Conservation (phyloP, 2,329 filamentous ascomycete species). For the Sclerotinia nivalis region DNA sequence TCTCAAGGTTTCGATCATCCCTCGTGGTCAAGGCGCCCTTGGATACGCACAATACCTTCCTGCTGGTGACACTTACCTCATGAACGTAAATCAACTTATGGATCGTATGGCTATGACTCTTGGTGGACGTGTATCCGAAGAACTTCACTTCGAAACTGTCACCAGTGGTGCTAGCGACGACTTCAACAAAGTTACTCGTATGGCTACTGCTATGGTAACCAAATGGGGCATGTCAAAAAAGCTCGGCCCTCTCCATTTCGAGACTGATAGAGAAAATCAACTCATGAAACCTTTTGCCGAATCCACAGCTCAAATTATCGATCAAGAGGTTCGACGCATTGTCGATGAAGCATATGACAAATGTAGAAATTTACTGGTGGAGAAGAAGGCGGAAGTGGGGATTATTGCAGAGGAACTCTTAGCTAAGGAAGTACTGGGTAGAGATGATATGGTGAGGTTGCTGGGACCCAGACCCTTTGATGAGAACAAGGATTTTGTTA, state of each 20-base stretch:
- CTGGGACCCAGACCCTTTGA: conserved; percentile 82
- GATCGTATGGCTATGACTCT: conserved; percentile 99
- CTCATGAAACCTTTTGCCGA: conserved; percentile 96
- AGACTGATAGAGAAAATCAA: conserved; percentile 71
- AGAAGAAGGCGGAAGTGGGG: conserved; percentile 86
- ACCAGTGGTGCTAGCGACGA: conserved; percentile 94
- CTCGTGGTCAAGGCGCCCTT: conserved; percentile 87
- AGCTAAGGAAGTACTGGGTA: conserved; percentile 83
- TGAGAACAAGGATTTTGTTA: conserved; percentile 82
- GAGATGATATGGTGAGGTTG: conserved; percentile 89
- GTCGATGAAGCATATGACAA: conserved; percentile 90
- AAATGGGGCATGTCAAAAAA: conserved; percentile 98
- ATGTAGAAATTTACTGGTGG: conserved; percentile 78
- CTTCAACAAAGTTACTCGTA: conserved; percentile 95
- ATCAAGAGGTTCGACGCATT: conserved; percentile 86
- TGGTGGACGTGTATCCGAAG: conserved; percentile 90
- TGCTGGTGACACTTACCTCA: conserved; percentile 84
- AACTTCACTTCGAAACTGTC: conserved; percentile 94
- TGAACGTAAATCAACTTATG: conserved; percentile 95
- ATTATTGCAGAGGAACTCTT: conserved; percentile 91
- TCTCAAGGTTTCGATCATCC: conserved; percentile 98
- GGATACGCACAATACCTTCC: conserved; percentile 99
- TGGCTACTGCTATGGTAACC: conserved; percentile 98
- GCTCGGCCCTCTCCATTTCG: conserved; percentile 89
- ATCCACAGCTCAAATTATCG: conserved; percentile 88